Evolutionary conservation across 1,284 basidiomycete genomes (phyloP), one percentile per base, ranked within the genome.

Genomic region (Quambalaria eucalypti): DNA sequence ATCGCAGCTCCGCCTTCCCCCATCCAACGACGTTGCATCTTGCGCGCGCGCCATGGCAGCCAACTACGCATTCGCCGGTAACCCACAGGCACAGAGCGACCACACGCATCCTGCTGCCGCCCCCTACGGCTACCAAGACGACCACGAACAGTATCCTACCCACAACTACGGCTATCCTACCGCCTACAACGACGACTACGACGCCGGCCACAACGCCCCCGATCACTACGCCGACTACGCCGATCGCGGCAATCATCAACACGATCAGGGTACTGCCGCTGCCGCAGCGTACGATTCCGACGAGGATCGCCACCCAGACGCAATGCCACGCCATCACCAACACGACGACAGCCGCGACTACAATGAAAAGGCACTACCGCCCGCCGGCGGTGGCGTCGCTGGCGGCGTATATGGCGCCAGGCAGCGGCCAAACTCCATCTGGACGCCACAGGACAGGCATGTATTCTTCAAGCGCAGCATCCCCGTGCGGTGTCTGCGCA

Each of bases 401-500:
- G 42, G 25, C 4, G 42, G 21, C 5, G n/a, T n/a, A n/a, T 46
- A 46, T 21, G 42, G 21, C 5, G 12, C 12, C 6, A 23, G 25
- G 21, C 2, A 4, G 12, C n/a, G 42, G 16, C 25, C 14, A 19
- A 26, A 46, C 19, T 46, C 42, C 4, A 25, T 46, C 42, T 46
- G 16, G 16, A 19, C 42, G 4, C 21, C n/a, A 12, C 21, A 46
- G 12, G 42, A 46, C 19, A 14, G 42, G 16, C 42, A 46, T 14
- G 42, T 46, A 14, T 46, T 46, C 42, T 46, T 46, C 42, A 19
- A 26, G 25, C 42, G 42, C 42, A 23, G 21, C n/a, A 14, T 19
- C 21, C 42, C 42, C 25, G 42, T 46, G 3, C 16, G 42, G 42
- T 12, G 16, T 2, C 33, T 47, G 25, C 50, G 71, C 38, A 52